Evolutionary conservation across 441 rosid species (phyloP), one percentile per base, ranked within the genome.

Genomic region (Populus hybrid): DNA sequence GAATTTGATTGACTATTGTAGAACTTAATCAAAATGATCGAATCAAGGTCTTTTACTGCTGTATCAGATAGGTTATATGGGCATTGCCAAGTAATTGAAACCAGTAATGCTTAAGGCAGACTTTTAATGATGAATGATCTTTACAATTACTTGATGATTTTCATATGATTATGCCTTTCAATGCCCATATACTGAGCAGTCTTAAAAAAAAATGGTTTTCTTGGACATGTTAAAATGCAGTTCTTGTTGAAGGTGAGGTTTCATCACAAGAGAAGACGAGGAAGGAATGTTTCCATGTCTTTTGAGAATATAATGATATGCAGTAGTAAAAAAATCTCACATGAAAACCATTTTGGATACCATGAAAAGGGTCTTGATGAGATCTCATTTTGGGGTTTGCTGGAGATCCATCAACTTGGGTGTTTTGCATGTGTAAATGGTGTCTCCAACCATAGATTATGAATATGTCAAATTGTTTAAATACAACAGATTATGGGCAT

Each of bases 181-280:
- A 70, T 28, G 20, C 26, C 3, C 8, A 40, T 40, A 7, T 7
- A 40, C 1, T 16, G 9, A 11, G 34, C 35, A 11, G n/a, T 64
- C 2, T n/a, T n/a, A 18, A 9, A 64, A 26, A 26, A 85, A 78
- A 85, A 73, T 83, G 38, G 26, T 30, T 75, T 50, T 73, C 32
- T 80, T 84, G 79, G 79, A 75, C 90, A 94, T 97, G 94, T 92
- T 76, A 96, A 94, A 90, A 82, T 96, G 97, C 98, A 93, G 85
- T 96, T 88, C 86, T 78, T 94, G 90, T 82, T 96, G 94, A 94
- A 92, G 90, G 95, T 94, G 80, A 87, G 92, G 90, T 96, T 94
- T 83, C 89, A 90, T 84, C 97, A 94, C 85, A 93, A 89, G 92
- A 81, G 89, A 85, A 92, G 90, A 90, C 74, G 81, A 24, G 12